phyloP scores from a whole-genome alignment of 208 protist genomes.

The Naegleria lovaniensis region DNA sequence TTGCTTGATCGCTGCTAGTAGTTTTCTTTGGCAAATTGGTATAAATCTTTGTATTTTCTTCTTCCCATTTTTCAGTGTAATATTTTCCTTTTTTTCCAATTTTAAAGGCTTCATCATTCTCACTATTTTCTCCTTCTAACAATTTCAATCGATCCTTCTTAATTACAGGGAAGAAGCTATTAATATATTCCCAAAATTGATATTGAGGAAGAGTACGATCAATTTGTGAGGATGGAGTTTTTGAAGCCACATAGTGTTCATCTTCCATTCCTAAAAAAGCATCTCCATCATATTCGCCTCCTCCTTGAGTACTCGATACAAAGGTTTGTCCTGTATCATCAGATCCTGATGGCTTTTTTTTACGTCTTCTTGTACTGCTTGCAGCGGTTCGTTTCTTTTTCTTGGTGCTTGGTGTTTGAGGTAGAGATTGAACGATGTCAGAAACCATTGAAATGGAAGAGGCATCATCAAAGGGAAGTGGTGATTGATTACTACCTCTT shows the following conservation, averaged over 20 bases:
- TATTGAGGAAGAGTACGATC: neutral
- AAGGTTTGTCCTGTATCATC: neutral
- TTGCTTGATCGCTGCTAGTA: neutral
- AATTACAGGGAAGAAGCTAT: neutral
- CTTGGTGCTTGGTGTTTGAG: neutral
- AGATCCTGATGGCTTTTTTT: neutral
- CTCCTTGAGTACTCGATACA: neutral
- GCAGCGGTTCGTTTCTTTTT: neutral
- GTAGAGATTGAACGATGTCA: neutral
- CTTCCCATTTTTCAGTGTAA: slow-evolving; percentile 14
- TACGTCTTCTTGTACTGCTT: neutral
- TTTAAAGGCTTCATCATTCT: neutral
- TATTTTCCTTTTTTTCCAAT: neutral
- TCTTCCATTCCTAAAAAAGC: neutral
- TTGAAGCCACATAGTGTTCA: neutral
- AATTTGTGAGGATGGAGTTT: neutral
- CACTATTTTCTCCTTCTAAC: neutral
- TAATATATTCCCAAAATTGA: neutral
- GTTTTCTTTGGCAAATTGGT: neutral
- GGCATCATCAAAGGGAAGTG: neutral
- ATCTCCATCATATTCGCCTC: neutral
- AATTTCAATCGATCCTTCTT: slow-evolving; percentile 10
- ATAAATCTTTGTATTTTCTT: neutral
- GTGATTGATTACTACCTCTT: too few species aligned
- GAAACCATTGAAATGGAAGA: neutral